Conservation (phyloP, 2,329 filamentous ascomycete genomes). For the Trichoderma atroviride region DNA sequence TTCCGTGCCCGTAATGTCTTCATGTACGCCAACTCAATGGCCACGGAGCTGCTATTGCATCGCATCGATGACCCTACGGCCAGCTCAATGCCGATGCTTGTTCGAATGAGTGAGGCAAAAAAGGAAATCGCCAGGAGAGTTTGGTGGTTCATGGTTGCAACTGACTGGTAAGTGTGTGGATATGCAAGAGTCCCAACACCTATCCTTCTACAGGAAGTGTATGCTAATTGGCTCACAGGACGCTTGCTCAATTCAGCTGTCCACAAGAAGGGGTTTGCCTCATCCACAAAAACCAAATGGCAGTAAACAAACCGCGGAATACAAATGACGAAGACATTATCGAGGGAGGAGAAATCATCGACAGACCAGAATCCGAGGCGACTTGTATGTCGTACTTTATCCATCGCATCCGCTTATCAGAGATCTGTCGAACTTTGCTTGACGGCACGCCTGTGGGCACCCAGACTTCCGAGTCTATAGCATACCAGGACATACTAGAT, state of each 20-base stretch:
- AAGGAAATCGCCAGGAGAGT: constrained; percentile 46
- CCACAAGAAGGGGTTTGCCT: constrained; percentile 42
- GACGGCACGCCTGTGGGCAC: constrained; percentile 38
- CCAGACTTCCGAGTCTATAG: constrained; percentile 36
- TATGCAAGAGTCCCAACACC: too few relatives aligned
- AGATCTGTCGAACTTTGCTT: constrained; percentile 41
- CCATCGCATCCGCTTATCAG: constrained; percentile 43
- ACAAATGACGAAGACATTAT: constrained; percentile 44
- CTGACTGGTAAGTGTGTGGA: constrained; percentile 42
- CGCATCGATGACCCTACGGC: constrained; percentile 42
- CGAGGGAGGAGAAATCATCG: constrained; percentile 35
- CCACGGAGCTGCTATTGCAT: constrained; percentile 44
- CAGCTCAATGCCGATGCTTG: constrained; percentile 27
- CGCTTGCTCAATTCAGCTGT: constrained; percentile 42
- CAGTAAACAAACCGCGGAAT: constrained; percentile 44
- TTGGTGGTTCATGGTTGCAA: constrained; percentile 49
- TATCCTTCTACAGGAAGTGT: background rate
- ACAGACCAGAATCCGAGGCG: constrained; percentile 36
- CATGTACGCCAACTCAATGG: constrained; percentile 35
- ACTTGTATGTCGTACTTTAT: constrained; percentile 45
- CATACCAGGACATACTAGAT: constrained; percentile 39
- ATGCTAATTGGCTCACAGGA: constrained; percentile 32
- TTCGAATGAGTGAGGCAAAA: constrained; percentile 34
- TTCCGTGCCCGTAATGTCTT: constrained; percentile 39
- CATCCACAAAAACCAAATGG: constrained; percentile 45